phyloP scores from a whole-genome alignment of 495 filamentous ascomycete genomes.

The Neohortaea acidophila region DNA sequence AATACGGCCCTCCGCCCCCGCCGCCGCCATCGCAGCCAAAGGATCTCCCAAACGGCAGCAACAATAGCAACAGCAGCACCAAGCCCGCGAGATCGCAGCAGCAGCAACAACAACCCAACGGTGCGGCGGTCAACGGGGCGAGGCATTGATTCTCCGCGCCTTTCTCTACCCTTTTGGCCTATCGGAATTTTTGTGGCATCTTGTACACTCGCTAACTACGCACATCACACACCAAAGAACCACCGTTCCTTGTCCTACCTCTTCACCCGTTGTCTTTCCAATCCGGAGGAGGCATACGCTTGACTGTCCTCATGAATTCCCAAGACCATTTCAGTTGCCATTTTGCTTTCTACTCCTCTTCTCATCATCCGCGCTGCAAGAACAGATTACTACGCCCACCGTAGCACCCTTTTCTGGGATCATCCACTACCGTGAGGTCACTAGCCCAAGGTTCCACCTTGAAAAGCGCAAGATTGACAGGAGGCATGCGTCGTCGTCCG shows the following conservation, averaged over 20 bases:
- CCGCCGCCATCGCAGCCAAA: slow-evolving; percentile 25
- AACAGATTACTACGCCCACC: slow-evolving; percentile 15
- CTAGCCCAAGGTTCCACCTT: slow-evolving; percentile 1
- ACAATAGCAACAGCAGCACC: too few relatives aligned
- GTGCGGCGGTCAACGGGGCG: slow-evolving; percentile 4
- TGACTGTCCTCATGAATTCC: not conserved
- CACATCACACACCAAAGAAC: not conserved
- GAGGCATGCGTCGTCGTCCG: too few relatives aligned
- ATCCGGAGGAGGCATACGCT: not conserved
- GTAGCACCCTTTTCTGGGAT: slow-evolving; percentile 2
- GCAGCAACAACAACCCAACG: not conserved
- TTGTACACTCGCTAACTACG: slow-evolving; percentile 1
- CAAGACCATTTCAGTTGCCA: not conserved
- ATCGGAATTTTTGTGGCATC: slow-evolving; percentile 1
- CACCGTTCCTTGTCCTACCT: not conserved
- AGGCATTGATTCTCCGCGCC: slow-evolving; percentile 7
- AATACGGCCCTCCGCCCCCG: slow-evolving; percentile 29
- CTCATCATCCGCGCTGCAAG: slow-evolving; percentile 8
- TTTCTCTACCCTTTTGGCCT: too few relatives aligned
- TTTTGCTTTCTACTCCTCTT: slow-evolving; percentile 1
- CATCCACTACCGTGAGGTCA: slow-evolving; percentile 16
- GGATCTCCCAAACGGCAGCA: slow-evolving; percentile 15
- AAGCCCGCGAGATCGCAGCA: not conserved
- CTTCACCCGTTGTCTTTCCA: not conserved
- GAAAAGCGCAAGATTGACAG: slow-evolving; percentile 11